Conservation (phyloP, 2,329 filamentous ascomycete species). For the Berkeleyomyces basicola region DNA sequence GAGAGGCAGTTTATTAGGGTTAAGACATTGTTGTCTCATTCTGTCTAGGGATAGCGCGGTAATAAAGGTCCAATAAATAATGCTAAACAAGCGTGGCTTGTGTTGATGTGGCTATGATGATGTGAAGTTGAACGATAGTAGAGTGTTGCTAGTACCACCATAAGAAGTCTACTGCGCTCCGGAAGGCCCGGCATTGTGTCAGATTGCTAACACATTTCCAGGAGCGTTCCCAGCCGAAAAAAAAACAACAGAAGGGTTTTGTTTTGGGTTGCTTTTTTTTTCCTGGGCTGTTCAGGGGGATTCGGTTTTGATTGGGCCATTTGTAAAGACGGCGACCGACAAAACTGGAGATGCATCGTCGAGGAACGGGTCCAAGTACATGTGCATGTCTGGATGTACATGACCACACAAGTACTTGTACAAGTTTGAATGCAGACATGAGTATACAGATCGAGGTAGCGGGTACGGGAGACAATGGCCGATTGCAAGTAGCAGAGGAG, state of each 20-base stretch:
- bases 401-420: too few species aligned
- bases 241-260: neutral
- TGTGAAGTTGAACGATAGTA: neutral
- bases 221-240: neutral
- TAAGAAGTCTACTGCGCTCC: neutral
- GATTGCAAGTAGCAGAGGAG: too few species aligned
- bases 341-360: neutral
- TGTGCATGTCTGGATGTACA: too few species aligned
- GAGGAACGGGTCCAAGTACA: neutral
- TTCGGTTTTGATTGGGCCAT: neutral
- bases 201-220: neutral
- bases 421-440: too few species aligned
- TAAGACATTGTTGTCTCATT: neutral
- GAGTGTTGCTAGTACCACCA: neutral
- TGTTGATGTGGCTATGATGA: neutral
- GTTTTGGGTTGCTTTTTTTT: neutral
- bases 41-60: neutral
- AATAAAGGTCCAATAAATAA: neutral
- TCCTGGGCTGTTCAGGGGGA: neutral
- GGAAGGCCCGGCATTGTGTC: neutral
- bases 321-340: neutral
- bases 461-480: too few species aligned
- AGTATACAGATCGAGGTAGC: too few species aligned
- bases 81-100: neutral
- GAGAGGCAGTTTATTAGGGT: neutral